These are phyloP conservation scores for Saccharomycopsis fodiens DNA, from an alignment of 805 yeast genomes.

Conservation along the genomic window DNA sequence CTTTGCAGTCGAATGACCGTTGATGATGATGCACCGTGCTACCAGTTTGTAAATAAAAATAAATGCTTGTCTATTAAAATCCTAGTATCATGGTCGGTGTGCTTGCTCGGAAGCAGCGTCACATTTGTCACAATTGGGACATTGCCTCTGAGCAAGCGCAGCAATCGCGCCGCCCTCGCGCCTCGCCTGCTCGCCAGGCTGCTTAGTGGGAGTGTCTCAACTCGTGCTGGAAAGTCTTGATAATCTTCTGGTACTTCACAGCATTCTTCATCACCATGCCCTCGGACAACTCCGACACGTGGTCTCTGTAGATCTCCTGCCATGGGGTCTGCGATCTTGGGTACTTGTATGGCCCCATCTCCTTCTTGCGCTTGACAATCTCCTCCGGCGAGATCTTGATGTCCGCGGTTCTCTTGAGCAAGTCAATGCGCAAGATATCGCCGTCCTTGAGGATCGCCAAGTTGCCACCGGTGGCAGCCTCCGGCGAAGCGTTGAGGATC, in stretches of 20 bases:
- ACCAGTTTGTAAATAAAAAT: no score
- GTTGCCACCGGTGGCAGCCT: slow-evolving; percentile 23
- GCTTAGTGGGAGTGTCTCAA: slow-evolving; percentile 24
- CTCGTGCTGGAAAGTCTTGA: slow-evolving; percentile 13
- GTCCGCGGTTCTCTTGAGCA: slow-evolving; percentile 22
- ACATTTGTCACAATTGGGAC: no score
- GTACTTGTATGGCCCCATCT: slow-evolving; percentile 13
- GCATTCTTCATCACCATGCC: slow-evolving; percentile 26
- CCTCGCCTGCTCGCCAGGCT: no score
- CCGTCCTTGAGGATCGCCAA: slow-evolving; percentile 23
- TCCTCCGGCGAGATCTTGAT: slow-evolving; percentile 22
- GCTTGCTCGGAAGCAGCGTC: no score
- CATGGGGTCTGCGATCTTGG: slow-evolving; percentile 26
- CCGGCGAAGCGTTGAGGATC: slow-evolving; percentile 24
- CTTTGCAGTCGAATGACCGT: no score
- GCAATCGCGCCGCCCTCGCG: no score
- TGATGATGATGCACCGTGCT: no score
- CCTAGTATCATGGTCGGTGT: no score
- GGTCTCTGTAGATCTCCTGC: slow-evolving; percentile 25
- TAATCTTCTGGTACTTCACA: slow-evolving; percentile 23
- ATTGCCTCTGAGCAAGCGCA: no score
- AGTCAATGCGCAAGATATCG: slow-evolving; percentile 23
- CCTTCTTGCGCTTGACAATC: slow-evolving; percentile 19
- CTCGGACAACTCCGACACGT: slow-evolving; percentile 23
- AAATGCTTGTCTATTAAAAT: no score